Evolutionary conservation across 2,329 filamentous ascomycete genomes (phyloP), one percentile per base, ranked within the genome.

Genomic region (Colletotrichum lupini): DNA sequence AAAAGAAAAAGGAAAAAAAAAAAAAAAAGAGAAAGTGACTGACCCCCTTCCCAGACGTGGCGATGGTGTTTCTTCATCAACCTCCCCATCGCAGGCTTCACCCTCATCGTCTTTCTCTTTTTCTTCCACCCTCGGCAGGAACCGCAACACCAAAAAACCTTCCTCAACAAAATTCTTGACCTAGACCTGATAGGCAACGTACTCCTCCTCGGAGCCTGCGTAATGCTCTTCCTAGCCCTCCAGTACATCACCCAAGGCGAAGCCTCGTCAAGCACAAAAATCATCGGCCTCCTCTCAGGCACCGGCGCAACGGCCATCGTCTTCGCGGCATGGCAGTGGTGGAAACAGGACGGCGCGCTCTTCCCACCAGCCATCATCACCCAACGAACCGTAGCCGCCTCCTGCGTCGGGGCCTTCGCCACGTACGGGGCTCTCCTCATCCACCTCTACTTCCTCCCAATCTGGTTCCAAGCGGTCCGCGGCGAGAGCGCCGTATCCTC

Each of bases 221-320:
- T 87, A 61, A 84, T 85, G 77, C 76, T 87, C 7, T 81, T 89
- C 70, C 79, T 89, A 2, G 87, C 86, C 0, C 78, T 89, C 22
- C 83, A 88, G 66, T 85, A 82, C 80, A 85, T 85, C 22, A 83
- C 85, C 4, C 83, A 82, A 16, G 83, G 79, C 37, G 83, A 86
- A 52, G 53, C 81, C 1, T 89, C 87, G 87, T 78, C 76, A 30
- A 83, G 81, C 74, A 80, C 79, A 26, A 83, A 81, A 14, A 82
- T 88, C 66, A 85, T 88, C 61, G 83, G 83, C 0, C 75, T 83
- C 0, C 75, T 84, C 16, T 68, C 71, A 11, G 78, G 79, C 3
- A 75, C 76, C 11, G 77, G 72, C 9, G 73, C 78, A 7, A 76
- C 79, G 3, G 53, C 76, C 3, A 59, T 79, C 12, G 37, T 82